These are phyloP conservation scores for Selenicereus undatus DNA, from an alignment of 148 eudicot genomes.

Conservation along the genomic window DNA sequence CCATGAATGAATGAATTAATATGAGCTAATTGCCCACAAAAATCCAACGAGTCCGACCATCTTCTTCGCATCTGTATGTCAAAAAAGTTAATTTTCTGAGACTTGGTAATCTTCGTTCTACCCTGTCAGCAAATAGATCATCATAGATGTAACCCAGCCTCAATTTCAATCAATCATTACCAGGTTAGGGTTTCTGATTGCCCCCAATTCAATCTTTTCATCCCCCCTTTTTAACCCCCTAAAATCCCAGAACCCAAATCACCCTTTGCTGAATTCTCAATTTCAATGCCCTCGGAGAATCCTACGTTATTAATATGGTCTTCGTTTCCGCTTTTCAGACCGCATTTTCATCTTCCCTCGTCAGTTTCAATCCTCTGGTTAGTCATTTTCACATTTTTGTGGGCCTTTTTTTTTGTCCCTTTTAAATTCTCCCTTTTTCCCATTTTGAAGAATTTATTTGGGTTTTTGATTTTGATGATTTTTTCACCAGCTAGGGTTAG, in stretches of 20 bases:
- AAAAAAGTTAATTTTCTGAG: not conserved
- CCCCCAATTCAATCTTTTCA: constrained; percentile 4
- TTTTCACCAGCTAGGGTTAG: not conserved
- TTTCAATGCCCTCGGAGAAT: constrained; percentile 31
- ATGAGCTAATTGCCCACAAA: not conserved
- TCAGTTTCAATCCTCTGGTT: constrained; percentile 27
- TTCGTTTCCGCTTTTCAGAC: constrained; percentile 29
- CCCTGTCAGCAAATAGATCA: not conserved
- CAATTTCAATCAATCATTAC: constrained; percentile 21
- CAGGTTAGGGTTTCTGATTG: constrained; percentile 24
- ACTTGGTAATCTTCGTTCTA: not conserved
- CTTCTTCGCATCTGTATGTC: not conserved
- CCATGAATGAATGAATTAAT: not conserved
- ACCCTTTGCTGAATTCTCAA: constrained; percentile 3
- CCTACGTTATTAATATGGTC: constrained; percentile 26
- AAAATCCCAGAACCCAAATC: not conserved
- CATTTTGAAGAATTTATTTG: not conserved
- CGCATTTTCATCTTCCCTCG: constrained; percentile 26
- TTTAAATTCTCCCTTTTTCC: not conserved
- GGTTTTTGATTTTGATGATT: not conserved
- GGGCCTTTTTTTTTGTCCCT: not conserved
- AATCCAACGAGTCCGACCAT: not conserved
- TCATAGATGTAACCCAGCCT: constrained; percentile 4
- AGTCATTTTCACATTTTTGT: not conserved
- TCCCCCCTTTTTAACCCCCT: constrained; percentile 7